A percentile compares a stretch with the other conserved stretches of the same genome.
phyloP scores from a whole-genome alignment of 345 rosid genomes.

The Melastoma malabathricum region DNA sequence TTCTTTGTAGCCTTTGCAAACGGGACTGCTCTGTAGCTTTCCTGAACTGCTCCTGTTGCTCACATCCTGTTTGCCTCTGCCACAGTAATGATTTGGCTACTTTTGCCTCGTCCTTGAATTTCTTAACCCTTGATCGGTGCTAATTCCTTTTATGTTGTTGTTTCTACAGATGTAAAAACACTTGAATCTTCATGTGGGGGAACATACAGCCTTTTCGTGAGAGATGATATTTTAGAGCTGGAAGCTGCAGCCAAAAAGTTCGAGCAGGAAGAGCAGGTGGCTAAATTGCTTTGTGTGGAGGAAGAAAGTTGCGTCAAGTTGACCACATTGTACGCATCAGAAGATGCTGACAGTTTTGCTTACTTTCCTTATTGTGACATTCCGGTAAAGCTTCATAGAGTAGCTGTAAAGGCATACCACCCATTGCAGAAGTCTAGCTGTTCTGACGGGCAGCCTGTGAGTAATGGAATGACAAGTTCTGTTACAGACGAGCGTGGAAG shows the following conservation, averaged over 20 bases:
- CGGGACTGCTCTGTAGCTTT: slow-evolving; percentile 84
- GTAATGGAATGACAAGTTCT: too few relatives aligned
- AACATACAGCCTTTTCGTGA: slow-evolving; percentile 46
- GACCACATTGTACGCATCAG: slow-evolving; percentile 23
- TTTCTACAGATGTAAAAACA: slow-evolving; percentile 39
- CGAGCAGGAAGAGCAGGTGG: slow-evolving; percentile 45
- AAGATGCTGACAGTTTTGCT: slow-evolving; percentile 29
- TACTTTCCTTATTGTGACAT: slow-evolving; percentile 64
- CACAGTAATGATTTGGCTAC: slow-evolving; percentile 40
- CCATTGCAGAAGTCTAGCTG: background rate
- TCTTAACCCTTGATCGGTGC: background rate
- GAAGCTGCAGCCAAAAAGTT: slow-evolving; percentile 79
- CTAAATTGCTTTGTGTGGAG: slow-evolving; percentile 23
- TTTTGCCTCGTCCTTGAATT: slow-evolving; percentile 4
- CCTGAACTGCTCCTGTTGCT: slow-evolving; percentile 52
- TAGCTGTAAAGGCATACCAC: slow-evolving; percentile 2
- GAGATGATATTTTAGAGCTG: slow-evolving; percentile 54
- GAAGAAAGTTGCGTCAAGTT: slow-evolving; percentile 32
- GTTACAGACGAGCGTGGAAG: too few relatives aligned
- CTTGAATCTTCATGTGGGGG: slow-evolving; percentile 67
- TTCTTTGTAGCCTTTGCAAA: slow-evolving; percentile 81
- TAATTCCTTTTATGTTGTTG: background rate
- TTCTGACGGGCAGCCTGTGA: background rate
- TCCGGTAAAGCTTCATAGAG: slow-evolving; percentile 19
- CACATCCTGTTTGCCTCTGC: slow-evolving; percentile 68